Evolutionary conservation across 2,329 filamentous ascomycete genomes (phyloP).

Genomic region (Xylaria sp.): DNA sequence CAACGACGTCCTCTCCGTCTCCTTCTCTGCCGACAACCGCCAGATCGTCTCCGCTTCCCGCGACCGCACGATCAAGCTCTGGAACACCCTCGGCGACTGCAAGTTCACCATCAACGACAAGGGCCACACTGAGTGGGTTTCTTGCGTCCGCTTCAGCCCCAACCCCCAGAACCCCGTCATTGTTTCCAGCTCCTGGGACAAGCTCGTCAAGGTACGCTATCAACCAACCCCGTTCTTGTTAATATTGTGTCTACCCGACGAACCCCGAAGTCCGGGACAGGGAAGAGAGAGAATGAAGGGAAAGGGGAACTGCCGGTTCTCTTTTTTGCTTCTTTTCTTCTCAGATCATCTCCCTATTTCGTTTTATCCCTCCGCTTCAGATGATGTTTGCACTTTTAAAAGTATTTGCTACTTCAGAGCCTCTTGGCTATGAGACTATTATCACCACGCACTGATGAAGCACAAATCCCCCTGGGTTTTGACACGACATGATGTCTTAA

Average conservation of each 20-base stretch:
- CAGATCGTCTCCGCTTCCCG: slow-evolving; percentile 99
- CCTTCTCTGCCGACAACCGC: slow-evolving; percentile 99
- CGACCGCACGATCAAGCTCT: slow-evolving; percentile 99
- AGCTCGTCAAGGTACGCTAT: slow-evolving; percentile 94
- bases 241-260: no score
- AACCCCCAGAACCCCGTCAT: slow-evolving; percentile 99
- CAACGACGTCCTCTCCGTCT: slow-evolving; percentile 99
- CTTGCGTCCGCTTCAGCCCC: slow-evolving; percentile 98
- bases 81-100: slow-evolving; percentile 99
- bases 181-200: slow-evolving; percentile 98
- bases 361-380: slow-evolving; percentile 37
- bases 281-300: background rate
- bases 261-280: background rate
- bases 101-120: slow-evolving; percentile 99
- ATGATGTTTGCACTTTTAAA: slow-evolving; percentile 85
- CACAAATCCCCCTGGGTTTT: slow-evolving; percentile 9
- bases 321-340: background rate
- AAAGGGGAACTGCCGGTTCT: slow-evolving; percentile 6
- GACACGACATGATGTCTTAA: background rate
- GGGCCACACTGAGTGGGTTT: slow-evolving; percentile 99
- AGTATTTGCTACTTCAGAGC: slow-evolving; percentile 99
- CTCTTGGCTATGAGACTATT: slow-evolving; percentile 92
- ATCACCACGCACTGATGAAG: slow-evolving; percentile 81
- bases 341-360: background rate
- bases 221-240: slow-evolving; percentile 7